Evolutionary conservation across 1,139 yeast genomes (phyloP), one percentile per base, ranked within the genome.

Genomic region (Blastobotrys raffinosifermentans): DNA sequence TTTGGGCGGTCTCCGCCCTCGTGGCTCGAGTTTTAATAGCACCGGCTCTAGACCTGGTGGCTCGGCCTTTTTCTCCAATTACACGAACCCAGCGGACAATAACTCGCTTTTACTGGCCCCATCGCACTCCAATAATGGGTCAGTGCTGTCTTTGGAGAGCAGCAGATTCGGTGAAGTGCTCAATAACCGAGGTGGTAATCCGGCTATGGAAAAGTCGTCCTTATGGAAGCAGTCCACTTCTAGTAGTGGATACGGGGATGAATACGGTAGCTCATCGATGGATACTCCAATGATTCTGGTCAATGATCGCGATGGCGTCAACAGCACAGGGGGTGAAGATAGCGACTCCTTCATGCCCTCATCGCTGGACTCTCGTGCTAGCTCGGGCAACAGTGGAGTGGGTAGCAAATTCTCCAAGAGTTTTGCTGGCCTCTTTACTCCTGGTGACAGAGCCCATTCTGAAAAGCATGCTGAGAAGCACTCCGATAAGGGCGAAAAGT

Each of bases 21-120:
- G 56, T 11, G 45, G 50, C 7, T 53, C 50, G 3, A 51, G 55
- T 26, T 48, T 45, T 29, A 41, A 46, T 29, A 46, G 51, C 19
- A 41, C 38, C 5, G 33, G 34, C 14, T 32, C 34, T 2, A 17
- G 40, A 13, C 31, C 29, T 3, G 43, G 47, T 20, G 35, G 36
- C n/a, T 40, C 41, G n/a, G 38, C 37, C 6, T 32, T 42, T 3
- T 25, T 31, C 13, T 33, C 26, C 35, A 41, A 44, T 37, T 41
- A 40, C 19, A 34, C 43, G 25, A 26, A 34, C 18, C 35, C 32
- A 3, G 38, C 33, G n/a, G 41, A 34, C 26, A 33, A 37, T 22
- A 32, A 19, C 29, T 32, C 34, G 2, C 17, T 25, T 22, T 11
- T 32, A 13, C 25, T 40, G 4, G 32, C 33, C 19, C 38, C 44